These are phyloP conservation scores for Cutaneotrichosporon mucoides DNA, from an alignment of 1,284 basidiomycete genomes.

Conservation along the genomic window DNA sequence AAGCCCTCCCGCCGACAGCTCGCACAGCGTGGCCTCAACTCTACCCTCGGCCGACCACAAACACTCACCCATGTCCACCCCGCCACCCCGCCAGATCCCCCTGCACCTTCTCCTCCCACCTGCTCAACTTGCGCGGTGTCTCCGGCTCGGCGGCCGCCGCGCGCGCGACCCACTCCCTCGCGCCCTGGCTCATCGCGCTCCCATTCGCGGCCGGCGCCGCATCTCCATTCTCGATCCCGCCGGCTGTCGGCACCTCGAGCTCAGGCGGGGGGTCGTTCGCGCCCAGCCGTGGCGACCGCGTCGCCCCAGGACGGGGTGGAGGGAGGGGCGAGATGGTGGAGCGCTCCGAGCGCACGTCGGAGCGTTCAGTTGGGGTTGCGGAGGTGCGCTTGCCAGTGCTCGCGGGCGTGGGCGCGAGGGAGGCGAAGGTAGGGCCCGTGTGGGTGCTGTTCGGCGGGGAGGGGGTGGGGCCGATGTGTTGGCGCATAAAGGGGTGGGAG, in stretches of 20 bases:
- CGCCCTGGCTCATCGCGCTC: not conserved
- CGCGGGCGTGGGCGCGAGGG: not conserved
- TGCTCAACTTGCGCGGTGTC: constrained; percentile 14
- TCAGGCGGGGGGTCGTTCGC: not conserved
- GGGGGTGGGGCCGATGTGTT: constrained; percentile 5
- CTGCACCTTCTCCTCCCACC: constrained; percentile 36
- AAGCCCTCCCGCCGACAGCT: no score
- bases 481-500: constrained; percentile 19
- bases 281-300: not conserved
- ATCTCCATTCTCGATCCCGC: not conserved
- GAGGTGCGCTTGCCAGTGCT: not conserved
- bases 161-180: not conserved
- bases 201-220: not conserved
- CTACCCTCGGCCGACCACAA: no score
- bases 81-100: constrained; percentile 41
- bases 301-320: not conserved
- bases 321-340: not conserved
- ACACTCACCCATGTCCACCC: constrained; percentile 41
- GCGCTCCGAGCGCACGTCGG: not conserved
- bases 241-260: not conserved
- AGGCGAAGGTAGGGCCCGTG: not conserved
- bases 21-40: no score
- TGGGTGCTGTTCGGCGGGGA: not conserved
- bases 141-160: not conserved
- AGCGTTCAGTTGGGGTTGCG: not conserved